Base-by-base conservation (phyloP, 495 filamentous ascomycete genomes). In the Podospora australis region DNA sequence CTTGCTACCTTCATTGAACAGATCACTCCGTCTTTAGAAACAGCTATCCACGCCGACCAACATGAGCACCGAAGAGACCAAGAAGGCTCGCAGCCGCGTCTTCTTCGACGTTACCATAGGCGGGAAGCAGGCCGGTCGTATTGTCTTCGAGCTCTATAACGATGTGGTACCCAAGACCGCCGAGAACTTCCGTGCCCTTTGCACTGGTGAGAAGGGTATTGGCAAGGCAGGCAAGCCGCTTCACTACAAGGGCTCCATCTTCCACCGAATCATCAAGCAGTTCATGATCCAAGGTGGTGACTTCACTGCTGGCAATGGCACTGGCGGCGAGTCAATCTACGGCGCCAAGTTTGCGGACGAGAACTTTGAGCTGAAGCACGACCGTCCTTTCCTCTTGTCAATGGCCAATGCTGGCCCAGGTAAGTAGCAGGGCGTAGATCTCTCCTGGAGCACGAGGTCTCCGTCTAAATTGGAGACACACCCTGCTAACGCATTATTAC, bases 281-380 rank as follows among this genome's bases (percentile, higher is more conserved):
- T 99, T 99, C 78, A 99, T 99, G 92, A 87, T 96, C 67, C 92
- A 99, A 72, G 92, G 92, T 59, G 92, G 92, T 70, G 92, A 99
- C 72, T 99, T 97, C 77, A 99, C 92, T 50, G 83, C 80, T 51
- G 82, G 82, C 65, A 91, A 99, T 66, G 88, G 92, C 46, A 97
- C 94, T 20, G 92, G 92, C 46, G 92, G 92, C 59, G 92, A 97
- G 73, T 91, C 86, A 21, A 97, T 99, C 66, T 99, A 99, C 64
- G 92, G 92, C 61, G 86, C 87, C 57, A 97, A 96, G 70, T 99
- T 99, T 62, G 87, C 86, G 59, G 92, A 99, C 60, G 92, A 99
- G 76, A 96, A 95, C 66, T 97, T 98, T 60, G 75, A 86, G 21
- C 72, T 87, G 56, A 94, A 92, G 78, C 92, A 98, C 69, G 86